phyloP scores from a whole-genome alignment of 192 early-diverging fungal genomes.

The Rhizophagus clarus region DNA sequence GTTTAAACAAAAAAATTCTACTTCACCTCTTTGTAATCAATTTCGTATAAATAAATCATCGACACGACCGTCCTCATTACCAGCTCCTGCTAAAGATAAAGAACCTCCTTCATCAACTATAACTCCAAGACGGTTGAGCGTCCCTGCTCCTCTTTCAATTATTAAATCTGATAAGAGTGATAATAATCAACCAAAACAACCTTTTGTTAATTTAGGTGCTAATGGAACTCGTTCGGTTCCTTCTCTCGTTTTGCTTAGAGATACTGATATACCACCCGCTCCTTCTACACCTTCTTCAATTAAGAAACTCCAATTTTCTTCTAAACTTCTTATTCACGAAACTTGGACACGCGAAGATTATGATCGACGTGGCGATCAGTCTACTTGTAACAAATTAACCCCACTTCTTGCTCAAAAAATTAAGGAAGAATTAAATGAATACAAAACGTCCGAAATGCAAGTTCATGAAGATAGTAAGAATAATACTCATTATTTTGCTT shows the following conservation, averaged over 20 bases:
- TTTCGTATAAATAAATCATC: neutral
- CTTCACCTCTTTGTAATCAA: neutral
- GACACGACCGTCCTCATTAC: neutral
- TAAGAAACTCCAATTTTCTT: conserved; percentile 50
- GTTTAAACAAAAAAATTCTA: neutral
- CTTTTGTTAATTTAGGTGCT: neutral
- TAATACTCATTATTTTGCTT: conserved; percentile 75
- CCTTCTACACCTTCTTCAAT: conserved; percentile 33
- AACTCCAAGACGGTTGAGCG: neutral
- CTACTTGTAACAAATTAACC: conserved; percentile 84
- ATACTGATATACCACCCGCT: neutral
- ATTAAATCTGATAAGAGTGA: too few species aligned
- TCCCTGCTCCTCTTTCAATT: neutral
- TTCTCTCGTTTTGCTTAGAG: neutral
- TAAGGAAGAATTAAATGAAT: conserved; percentile 93
- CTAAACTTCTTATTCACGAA: conserved; percentile 59
- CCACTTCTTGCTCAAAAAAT: conserved; percentile 83
- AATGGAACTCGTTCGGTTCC: neutral
- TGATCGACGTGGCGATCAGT: conserved; percentile 82
- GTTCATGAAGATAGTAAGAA: conserved; percentile 78
- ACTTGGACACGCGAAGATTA: conserved; percentile 79
- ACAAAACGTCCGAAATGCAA: conserved; percentile 89
- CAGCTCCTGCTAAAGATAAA: neutral
- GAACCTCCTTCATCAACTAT: neutral
- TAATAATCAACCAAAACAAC: too few species aligned